A percentile compares a stretch with the other conserved stretches of the same genome.
These are phyloP conservation scores for Lavandula angustifolia DNA, from an alignment of 257 asterid genomes.

Conservation along the genomic window DNA sequence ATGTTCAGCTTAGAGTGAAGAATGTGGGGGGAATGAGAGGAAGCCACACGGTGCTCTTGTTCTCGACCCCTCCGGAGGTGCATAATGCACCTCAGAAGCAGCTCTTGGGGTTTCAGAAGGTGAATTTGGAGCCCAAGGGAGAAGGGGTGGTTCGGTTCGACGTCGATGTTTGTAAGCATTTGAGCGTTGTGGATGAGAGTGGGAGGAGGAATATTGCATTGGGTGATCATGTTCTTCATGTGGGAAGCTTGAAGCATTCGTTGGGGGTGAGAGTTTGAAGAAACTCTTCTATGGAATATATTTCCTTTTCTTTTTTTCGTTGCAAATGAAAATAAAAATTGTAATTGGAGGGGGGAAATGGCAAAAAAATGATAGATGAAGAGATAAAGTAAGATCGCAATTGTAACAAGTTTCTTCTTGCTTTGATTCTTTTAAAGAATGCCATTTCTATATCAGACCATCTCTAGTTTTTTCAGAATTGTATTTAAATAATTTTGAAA, in stretches of 20 bases:
- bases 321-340: neutral
- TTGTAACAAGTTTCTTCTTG: conserved; percentile 31
- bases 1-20: conserved; percentile 45
- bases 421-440: conserved; percentile 32
- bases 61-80: conserved; percentile 50
- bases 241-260: conserved; percentile 58
- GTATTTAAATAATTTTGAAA: no score
- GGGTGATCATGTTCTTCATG: conserved; percentile 62
- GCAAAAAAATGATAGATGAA: conserved; percentile 6
- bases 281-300: neutral
- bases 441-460: neutral
- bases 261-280: conserved; percentile 42
- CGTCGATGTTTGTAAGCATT: conserved; percentile 69
- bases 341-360: conserved; percentile 6
- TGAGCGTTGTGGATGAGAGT: conserved; percentile 58
- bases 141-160: conserved; percentile 50
- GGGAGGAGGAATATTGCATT: conserved; percentile 58
- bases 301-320: neutral
- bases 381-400: conserved; percentile 7
- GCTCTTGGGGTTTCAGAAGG: conserved; percentile 53
- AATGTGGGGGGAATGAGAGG: conserved; percentile 55
- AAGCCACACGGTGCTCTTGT: conserved; percentile 52
- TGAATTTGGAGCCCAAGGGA: conserved; percentile 43
- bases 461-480: neutral
- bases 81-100: conserved; percentile 60